These are phyloP conservation scores for Harrya chromipes DNA, from an alignment of 768 basidiomycete genomes.

Conservation along the genomic window DNA sequence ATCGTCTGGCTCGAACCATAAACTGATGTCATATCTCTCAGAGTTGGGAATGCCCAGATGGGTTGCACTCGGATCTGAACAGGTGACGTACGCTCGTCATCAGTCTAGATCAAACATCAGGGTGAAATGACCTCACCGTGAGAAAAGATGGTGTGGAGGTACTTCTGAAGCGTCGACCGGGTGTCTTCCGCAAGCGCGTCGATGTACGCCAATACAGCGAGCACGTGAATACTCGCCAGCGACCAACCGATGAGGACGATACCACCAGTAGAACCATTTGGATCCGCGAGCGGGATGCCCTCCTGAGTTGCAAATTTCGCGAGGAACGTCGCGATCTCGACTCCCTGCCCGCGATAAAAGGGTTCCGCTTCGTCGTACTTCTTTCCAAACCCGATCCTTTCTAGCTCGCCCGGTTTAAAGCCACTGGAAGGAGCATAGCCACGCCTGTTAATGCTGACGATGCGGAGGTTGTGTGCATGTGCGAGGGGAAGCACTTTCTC, in stretches of 20 bases:
- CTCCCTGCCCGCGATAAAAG: constrained; percentile 15
- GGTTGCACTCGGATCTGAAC: constrained; percentile 2
- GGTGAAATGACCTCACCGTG: constrained; percentile 12
- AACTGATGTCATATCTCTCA: neutral
- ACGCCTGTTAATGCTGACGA: constrained; percentile 25
- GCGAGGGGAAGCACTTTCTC: constrained; percentile 25
- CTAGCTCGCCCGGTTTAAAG: constrained; percentile 14
- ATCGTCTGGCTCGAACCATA: constrained; percentile 3
- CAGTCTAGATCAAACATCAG: too few species aligned
- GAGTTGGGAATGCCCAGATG: constrained; percentile 11
- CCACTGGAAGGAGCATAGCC: constrained; percentile 27
- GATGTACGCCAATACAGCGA: constrained; percentile 12
- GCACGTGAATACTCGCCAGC: constrained; percentile 11
- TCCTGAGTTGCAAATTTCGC: constrained; percentile 12
- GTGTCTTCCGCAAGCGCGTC: constrained; percentile 9
- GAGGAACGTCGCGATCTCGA: constrained; percentile 20
- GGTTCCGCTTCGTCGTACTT: constrained; percentile 13
- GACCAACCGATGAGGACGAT: constrained; percentile 22
- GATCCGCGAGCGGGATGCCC: constrained; percentile 14
- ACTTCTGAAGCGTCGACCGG: constrained; percentile 7
- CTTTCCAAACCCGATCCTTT: constrained; percentile 11
- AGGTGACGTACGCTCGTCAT: too few species aligned
- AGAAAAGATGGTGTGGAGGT: constrained; percentile 18
- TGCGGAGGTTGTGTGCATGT: constrained; percentile 16
- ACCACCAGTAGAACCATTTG: neutral